Percentiles rank a stretch among this genome's conserved stretches.
These are phyloP conservation scores for Phytopythium litorale DNA, from an alignment of 352 stramenopile species.

Conservation along the genomic window DNA sequence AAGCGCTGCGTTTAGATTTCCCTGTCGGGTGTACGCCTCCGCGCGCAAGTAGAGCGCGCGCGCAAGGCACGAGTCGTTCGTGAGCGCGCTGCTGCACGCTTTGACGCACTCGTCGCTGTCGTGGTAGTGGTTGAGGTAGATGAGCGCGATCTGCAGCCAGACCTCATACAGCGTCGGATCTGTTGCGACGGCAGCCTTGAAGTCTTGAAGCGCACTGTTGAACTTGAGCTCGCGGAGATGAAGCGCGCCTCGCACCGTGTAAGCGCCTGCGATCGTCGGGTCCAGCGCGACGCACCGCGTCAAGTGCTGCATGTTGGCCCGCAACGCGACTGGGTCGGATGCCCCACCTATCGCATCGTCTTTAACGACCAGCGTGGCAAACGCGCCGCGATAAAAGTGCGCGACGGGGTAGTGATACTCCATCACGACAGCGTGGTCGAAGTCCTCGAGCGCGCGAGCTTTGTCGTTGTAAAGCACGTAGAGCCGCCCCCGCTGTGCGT, in stretches of 20 bases:
- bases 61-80: constrained; percentile 57
- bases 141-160: constrained; percentile 77
- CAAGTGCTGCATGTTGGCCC: constrained; percentile 46
- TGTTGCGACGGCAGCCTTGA: constrained; percentile 67
- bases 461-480: constrained; percentile 59
- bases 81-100: constrained; percentile 56
- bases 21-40: constrained; percentile 61
- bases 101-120: constrained; percentile 63
- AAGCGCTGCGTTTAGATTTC: constrained; percentile 46
- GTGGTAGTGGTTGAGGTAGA: constrained; percentile 81
- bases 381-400: constrained; percentile 74
- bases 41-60: constrained; percentile 61
- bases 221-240: constrained; percentile 71
- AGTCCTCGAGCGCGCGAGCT: constrained; percentile 42
- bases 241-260: constrained; percentile 65
- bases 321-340: constrained; percentile 10
- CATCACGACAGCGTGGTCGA: constrained; percentile 69
- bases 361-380: constrained; percentile 40
- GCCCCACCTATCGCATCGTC: constrained; percentile 9
- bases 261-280: constrained; percentile 69
- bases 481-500: constrained; percentile 57
- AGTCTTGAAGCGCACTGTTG: constrained; percentile 74
- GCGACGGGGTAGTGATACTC: constrained; percentile 79
- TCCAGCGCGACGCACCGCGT: constrained; percentile 63
- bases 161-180: constrained; percentile 74